Conservation (phyloP, 2,329 filamentous ascomycete genomes). For the Xylaria sp. region DNA sequence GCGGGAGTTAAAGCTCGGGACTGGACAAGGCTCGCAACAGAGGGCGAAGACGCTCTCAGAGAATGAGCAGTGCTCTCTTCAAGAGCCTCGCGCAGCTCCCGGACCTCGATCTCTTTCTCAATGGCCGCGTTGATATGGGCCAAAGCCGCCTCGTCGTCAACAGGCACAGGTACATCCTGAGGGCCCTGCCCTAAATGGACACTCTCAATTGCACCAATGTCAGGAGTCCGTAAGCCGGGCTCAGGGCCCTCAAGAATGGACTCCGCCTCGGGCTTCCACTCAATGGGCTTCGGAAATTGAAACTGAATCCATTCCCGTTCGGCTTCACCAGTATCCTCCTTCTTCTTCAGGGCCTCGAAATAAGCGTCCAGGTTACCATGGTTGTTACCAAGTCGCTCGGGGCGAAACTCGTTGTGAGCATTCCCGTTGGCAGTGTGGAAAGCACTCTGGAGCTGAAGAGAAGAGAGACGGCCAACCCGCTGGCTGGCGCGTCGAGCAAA, state of each 20-base stretch:
- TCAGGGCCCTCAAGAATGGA: conserved; percentile 69
- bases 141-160: conserved; percentile 68
- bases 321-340: conserved; percentile 59
- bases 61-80: conserved; percentile 51
- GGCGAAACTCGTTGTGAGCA: conserved; percentile 67
- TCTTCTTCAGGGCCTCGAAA: conserved; percentile 88
- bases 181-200: conserved; percentile 47
- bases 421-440: conserved; percentile 71
- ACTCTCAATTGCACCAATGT: conserved; percentile 54
- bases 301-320: conserved; percentile 92
- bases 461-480: conserved; percentile 64
- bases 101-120: conserved; percentile 72
- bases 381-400: conserved; percentile 62
- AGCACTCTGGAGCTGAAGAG: conserved; percentile 79
- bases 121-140: conserved; percentile 89
- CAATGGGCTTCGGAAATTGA: conserved; percentile 87
- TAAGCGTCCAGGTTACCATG: conserved; percentile 83
- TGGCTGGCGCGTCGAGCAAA: conserved; percentile 69
- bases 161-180: conserved; percentile 54
- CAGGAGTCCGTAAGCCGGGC: conserved; percentile 64
- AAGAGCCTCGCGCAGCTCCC: conserved; percentile 46
- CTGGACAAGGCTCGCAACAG: conserved; percentile 54
- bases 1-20: conserved; percentile 57
- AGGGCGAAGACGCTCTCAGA: conserved; percentile 51
- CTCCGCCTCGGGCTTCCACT: conserved; percentile 78